Evolutionary conservation across 108 stramenopile species (phyloP).

Genomic region (Parmales sp.): DNA sequence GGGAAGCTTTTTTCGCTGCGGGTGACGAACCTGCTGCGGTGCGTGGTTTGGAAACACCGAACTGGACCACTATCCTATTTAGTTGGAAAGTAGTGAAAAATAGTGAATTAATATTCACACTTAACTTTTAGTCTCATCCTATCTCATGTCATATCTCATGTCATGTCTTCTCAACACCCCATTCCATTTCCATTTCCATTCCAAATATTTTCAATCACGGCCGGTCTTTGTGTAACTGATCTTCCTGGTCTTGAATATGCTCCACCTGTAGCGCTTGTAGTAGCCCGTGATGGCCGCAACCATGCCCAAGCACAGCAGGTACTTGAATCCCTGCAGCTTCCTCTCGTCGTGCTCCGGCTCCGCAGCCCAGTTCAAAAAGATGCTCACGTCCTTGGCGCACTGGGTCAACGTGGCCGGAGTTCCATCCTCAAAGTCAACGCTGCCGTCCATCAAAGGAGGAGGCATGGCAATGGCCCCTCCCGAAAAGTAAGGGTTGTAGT

Average conservation of each 20-base stretch:
- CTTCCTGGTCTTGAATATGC: slow-evolving; percentile 88
- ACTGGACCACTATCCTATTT: neutral
- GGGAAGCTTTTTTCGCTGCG: neutral
- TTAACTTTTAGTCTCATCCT: too few relatives aligned
- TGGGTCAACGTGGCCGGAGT: slow-evolving; percentile 92
- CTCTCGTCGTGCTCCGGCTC: slow-evolving; percentile 97
- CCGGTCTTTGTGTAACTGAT: slow-evolving; percentile 93
- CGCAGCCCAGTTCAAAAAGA: slow-evolving; percentile 77
- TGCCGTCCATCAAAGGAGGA: slow-evolving; percentile 88
- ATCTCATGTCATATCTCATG: too few relatives aligned
- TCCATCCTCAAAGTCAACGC: slow-evolving; percentile 94
- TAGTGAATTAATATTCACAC: too few relatives aligned
- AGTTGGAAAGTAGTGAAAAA: too few relatives aligned
- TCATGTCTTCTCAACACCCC: too few relatives aligned
- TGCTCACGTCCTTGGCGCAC: slow-evolving; percentile 75
- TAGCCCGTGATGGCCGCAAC: slow-evolving; percentile 76
- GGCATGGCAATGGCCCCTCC: slow-evolving; percentile 99
- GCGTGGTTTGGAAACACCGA: neutral
- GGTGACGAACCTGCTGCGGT: neutral
- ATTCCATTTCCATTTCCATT: too few relatives aligned
- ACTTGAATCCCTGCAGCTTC: slow-evolving; percentile 87
- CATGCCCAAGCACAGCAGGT: slow-evolving; percentile 68
- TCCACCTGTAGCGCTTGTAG: slow-evolving; percentile 97
- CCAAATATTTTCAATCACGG: too few relatives aligned
- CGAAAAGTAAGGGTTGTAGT: slow-evolving; percentile 91